Percentiles rank a stretch among this genome's conserved stretches.
These are phyloP conservation scores for Aspergillus terreus DNA, from an alignment of 2,329 filamentous ascomycete species.

Conservation along the genomic window DNA sequence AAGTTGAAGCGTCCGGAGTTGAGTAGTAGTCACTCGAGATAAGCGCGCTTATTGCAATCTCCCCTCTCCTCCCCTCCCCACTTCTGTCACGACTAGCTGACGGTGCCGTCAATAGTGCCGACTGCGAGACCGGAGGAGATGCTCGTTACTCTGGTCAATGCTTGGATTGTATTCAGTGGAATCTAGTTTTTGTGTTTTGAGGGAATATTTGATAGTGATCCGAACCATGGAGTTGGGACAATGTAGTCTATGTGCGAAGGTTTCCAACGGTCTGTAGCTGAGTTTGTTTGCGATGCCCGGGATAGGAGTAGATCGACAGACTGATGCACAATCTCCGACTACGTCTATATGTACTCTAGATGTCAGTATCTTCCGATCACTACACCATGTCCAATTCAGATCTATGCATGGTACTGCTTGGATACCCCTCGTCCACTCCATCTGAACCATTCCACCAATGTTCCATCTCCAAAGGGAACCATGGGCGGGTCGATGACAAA, in stretches of 20 bases:
- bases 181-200: too few species aligned
- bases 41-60: not conserved
- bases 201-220: too few species aligned
- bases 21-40: not conserved
- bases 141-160: not conserved
- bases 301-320: not conserved
- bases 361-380: too few species aligned
- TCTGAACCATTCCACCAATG: conserved; percentile 1
- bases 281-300: conserved; percentile 5
- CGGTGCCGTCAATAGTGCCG: not conserved
- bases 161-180: too few species aligned
- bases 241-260: not conserved
- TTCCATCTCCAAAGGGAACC: conserved; percentile 2
- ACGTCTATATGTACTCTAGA: too few species aligned
- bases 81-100: conserved; percentile 7
- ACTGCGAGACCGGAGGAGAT: not conserved
- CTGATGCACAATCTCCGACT: not conserved
- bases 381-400: not conserved
- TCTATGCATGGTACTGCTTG: too few species aligned
- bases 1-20: not conserved
- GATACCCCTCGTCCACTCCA: not conserved
- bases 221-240: not conserved
- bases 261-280: conserved; percentile 2
- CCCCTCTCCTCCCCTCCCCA: not conserved
- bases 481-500: not conserved